Base-by-base conservation (phyloP, 2,329 filamentous ascomycete species). In the Fusarium longipes region DNA sequence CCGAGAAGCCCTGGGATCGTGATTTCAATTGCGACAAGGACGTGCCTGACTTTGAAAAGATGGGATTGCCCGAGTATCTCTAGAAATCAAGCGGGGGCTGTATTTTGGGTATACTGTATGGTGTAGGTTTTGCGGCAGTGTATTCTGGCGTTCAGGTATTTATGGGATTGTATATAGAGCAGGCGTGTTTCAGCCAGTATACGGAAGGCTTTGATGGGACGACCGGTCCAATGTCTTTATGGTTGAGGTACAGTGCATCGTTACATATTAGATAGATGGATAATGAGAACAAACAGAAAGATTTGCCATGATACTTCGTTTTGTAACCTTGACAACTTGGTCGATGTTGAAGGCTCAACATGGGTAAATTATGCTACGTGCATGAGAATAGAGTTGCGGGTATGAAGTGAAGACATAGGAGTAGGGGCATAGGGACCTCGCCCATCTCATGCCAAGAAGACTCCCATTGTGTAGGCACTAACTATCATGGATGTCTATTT, bases 1-100 rank as follows among this genome's bases (percentile, higher is more conserved):
- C 96, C 3, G 77, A 82, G 36, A 90, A 92, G 81, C 90, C 92
- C 1, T 93, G 91, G 75, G 80, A 87, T 22, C 84, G 89, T 32
- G 82, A 83, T n/a, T 95, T 93, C 72, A 87, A 88, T 72, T 95
- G 92, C 77, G 84, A 84, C 45, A 70, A 74, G 36, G 79, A 81
- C n/a, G 82, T 89, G 17, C 87, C 87, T 3, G 80, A 81, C 63
- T 90, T 88, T 74, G 75, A 65, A 7, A 57, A 70, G 57, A 57
- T 75, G 3, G 80, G 77, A 2, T 73, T 90, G 44, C 76, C 82
- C 1, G 87, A 89, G 78, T 82, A 79, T 20, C 87, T 83, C 65
- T 77, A 70, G 73, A 24, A 30, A 22, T 9, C 22, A 29, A n/a
- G 22, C 20, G 20, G 42, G 38, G 30, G 27, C 45, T 44, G 17